Evolutionary conservation across 768 basidiomycete species (phyloP).

Genomic region (Mycena sanguinolenta): DNA sequence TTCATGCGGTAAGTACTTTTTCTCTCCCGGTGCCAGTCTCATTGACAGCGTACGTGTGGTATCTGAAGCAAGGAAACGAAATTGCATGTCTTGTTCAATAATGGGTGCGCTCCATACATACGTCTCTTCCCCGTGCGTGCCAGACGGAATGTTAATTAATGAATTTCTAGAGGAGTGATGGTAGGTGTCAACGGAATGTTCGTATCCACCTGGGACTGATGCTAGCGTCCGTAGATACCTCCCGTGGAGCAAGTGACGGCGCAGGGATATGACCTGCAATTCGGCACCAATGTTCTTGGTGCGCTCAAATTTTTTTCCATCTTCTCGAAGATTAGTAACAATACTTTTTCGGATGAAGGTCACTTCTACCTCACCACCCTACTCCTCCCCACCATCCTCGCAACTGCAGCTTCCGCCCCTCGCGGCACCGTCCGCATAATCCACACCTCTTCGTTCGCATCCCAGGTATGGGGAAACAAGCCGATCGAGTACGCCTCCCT

Average conservation of each 20-base stretch:
- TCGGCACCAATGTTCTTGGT: background rate
- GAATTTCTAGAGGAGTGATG: too few relatives aligned
- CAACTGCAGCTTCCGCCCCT: background rate
- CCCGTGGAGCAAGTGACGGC: background rate
- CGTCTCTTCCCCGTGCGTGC: too few relatives aligned
- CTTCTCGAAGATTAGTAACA: background rate
- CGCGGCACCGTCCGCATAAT: background rate
- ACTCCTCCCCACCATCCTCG: background rate
- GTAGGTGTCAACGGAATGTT: too few relatives aligned
- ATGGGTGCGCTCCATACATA: background rate
- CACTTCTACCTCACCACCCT: background rate
- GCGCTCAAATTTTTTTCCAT: too few relatives aligned
- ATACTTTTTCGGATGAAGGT: background rate
- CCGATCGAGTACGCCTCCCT: too few relatives aligned
- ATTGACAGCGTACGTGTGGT: background rate
- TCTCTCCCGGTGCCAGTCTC: too few relatives aligned
- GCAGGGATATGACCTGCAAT: background rate
- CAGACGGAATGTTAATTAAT: too few relatives aligned
- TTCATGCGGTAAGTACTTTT: background rate
- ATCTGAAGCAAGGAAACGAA: slow-evolving; percentile 1
- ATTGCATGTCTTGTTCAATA: slow-evolving; percentile 1
- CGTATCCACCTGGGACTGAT: too few relatives aligned
- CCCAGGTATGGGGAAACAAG: too few relatives aligned
- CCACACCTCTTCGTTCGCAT: background rate
- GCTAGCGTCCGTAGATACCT: background rate